Evolutionary conservation across 1,284 basidiomycete genomes (phyloP), one percentile per base, ranked within the genome.

Genomic region (Rhodotorula sp.): DNA sequence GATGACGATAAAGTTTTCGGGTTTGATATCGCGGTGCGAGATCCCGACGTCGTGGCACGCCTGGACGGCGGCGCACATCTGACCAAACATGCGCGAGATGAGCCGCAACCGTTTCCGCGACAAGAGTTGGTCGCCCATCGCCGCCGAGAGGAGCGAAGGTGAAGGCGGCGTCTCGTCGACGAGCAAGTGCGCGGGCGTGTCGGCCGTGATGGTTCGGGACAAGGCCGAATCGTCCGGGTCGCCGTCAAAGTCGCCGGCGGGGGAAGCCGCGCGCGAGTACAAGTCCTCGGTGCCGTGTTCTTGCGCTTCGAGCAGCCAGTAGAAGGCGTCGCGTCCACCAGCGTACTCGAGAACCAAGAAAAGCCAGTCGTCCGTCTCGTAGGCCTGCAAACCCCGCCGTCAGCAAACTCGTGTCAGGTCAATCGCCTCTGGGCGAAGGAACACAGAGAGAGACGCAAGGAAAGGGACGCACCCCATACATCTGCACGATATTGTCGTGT

Each of bases 61-160:
- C 6, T 93, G 91, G 18, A 99, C 94, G 46, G 95, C 94, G 73
- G 95, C 91, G 80, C 96, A 99, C 93, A 99, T 99, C 83, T 99
- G 85, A 84, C 87, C 85, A 82, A 99, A 99, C 96, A 99, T 99
- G 79, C 91, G 89, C 15, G 93, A 89, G 77, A 99, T 93, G 75
- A 99, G 87, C 33, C 91, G 88, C 53, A 99, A 86, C 72, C 95
- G 90, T 51, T 89, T 89, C 66, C 88, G 87, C 24, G 91, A 92
- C 58, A 99, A 88, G 55, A 98, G 84, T 20, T 92, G 89, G 70
- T 91, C 88, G 74, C 93, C 86, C 37, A 89, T 89, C 2, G 80
- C 81, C n/a, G 92, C 91, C 37, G 81, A 79, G 58, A 99, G 88
- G 61, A 99, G 86, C 63, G 90, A 91, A 5, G 95, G 95, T 1